These are phyloP conservation scores for Pyrenochaeta sp. DNA, from an alignment of 2,329 filamentous ascomycete genomes.

Conservation along the genomic window DNA sequence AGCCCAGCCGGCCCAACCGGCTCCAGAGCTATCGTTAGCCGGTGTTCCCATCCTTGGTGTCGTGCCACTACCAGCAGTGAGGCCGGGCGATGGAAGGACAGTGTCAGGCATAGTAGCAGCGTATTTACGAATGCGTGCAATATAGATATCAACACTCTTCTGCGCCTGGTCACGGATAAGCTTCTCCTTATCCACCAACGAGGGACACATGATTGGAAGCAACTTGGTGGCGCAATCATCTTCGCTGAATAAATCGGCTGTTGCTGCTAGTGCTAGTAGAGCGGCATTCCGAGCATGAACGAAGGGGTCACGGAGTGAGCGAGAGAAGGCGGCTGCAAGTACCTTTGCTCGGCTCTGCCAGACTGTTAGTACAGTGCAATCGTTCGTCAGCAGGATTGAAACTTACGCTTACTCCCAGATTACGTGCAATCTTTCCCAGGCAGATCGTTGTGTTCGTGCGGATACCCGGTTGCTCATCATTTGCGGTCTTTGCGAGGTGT, in stretches of 20 bases:
- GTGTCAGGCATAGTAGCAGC: slow-evolving; percentile 81
- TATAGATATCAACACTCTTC: slow-evolving; percentile 87
- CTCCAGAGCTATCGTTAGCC: slow-evolving; percentile 76
- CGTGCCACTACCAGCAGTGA: slow-evolving; percentile 56
- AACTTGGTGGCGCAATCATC: slow-evolving; percentile 89
- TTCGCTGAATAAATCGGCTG: slow-evolving; percentile 83
- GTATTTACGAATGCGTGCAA: slow-evolving; percentile 83
- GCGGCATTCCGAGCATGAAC: slow-evolving; percentile 92
- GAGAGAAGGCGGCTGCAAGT: slow-evolving; percentile 87
- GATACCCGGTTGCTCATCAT: slow-evolving; percentile 96
- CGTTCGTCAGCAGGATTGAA: not conserved
- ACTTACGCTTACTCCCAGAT: slow-evolving; percentile 72
- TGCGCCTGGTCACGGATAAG: slow-evolving; percentile 88
- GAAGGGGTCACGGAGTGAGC: slow-evolving; percentile 91
- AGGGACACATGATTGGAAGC: slow-evolving; percentile 82
- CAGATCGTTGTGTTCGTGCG: slow-evolving; percentile 98
- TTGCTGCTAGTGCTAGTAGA: slow-evolving; percentile 84
- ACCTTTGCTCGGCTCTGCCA: slow-evolving; percentile 82
- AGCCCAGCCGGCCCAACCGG: slow-evolving; percentile 97
- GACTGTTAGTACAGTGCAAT: slow-evolving; percentile 14
- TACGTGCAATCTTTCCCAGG: slow-evolving; percentile 92
- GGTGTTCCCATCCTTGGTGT: slow-evolving; percentile 82
- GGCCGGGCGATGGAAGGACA: slow-evolving; percentile 70
- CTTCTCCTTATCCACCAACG: slow-evolving; percentile 94
- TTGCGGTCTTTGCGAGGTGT: slow-evolving; percentile 92